A percentile compares a stretch with the other conserved stretches of the same genome.
Evolutionary conservation across 2,329 filamentous ascomycete genomes (phyloP).

Genomic region (Alternaria novae-zelandiae): DNA sequence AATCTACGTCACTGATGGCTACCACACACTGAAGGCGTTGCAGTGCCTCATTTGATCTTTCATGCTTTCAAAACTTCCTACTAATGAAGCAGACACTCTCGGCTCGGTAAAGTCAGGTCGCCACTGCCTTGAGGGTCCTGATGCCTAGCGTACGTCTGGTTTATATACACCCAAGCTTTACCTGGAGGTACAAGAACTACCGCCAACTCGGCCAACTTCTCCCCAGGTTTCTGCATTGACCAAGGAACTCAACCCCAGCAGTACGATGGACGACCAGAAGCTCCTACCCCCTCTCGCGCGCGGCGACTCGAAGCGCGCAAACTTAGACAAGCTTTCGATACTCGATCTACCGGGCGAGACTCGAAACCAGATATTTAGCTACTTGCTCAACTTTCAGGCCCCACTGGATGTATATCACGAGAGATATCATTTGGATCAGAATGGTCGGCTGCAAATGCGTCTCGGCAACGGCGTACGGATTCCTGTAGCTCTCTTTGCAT

Average conservation of each 20-base stretch:
- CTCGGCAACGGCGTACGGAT: not conserved
- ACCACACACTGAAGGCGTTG: no score
- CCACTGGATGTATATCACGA: not conserved
- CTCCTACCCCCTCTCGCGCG: not conserved
- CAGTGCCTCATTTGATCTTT: no score
- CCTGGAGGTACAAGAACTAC: not conserved
- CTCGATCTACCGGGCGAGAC: not conserved
- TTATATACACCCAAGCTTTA: no score
- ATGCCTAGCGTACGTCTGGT: not conserved
- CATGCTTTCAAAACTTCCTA: no score
- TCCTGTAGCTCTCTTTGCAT: not conserved
- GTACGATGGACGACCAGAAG: not conserved
- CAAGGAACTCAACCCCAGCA: no score
- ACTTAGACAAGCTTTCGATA: not conserved
- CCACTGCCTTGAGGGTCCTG: not conserved
- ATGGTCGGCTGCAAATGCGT: not conserved
- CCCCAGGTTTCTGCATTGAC: no score
- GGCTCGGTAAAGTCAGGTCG: not conserved
- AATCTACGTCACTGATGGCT: not conserved
- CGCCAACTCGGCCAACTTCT: accelerated
- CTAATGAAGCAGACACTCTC: not conserved
- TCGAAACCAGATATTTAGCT: not conserved
- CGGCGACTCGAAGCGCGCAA: not conserved
- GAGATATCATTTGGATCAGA: not conserved
- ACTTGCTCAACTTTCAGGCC: not conserved